Base-by-base conservation (phyloP, 2,329 filamentous ascomycete species). In the Fusarium lyarnte region DNA sequence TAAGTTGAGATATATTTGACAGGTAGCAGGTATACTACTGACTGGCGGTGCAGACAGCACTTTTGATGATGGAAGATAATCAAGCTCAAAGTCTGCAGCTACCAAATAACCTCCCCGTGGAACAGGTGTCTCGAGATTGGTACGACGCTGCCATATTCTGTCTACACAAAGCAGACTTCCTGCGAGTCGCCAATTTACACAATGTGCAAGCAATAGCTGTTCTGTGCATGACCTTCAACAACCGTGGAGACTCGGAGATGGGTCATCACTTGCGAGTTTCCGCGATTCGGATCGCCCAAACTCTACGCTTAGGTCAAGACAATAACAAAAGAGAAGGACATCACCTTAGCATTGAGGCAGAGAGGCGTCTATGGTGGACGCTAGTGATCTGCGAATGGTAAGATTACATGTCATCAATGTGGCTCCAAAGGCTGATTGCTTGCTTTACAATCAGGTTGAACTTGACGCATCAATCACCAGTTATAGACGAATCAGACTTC, bases 1-100 rank as follows among this genome's bases (percentile, higher is more conserved):
- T 51, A 51, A 17, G 41, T 23, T 3, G 17, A 7, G 5, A 23
- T 17, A 25, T 23, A 3, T 7, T 6, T 25, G n/a, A 6, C 14
- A 23, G 41, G 23, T 43, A 25, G 9, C 12, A 14, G 38, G 13
- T 14, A 9, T 13, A 41, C 8, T 14, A 14, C n/a, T 49, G 16
- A 49, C 46, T 2, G 31, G 47, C 3, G 29, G 1, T 6, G 5
- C 9, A 49, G 54, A 58, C 54, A 8, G 6, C 42, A 4, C 21
- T 58, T n/a, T n/a, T 58, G 19, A 58, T 58, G 54, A 58, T 58
- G 54, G 42, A 58, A 29, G 54, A 51, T 3, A 12, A 58, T 9
- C 42, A 58, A 29, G 41, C 19, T 29, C 42, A 36, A 21, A 38
- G 49, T 6, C 19, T 53, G 6, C 35, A 9, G 21, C 49, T 39